These are phyloP conservation scores for Eutrema salsugineum DNA, from an alignment of 441 rosid species.

Conservation along the genomic window DNA sequence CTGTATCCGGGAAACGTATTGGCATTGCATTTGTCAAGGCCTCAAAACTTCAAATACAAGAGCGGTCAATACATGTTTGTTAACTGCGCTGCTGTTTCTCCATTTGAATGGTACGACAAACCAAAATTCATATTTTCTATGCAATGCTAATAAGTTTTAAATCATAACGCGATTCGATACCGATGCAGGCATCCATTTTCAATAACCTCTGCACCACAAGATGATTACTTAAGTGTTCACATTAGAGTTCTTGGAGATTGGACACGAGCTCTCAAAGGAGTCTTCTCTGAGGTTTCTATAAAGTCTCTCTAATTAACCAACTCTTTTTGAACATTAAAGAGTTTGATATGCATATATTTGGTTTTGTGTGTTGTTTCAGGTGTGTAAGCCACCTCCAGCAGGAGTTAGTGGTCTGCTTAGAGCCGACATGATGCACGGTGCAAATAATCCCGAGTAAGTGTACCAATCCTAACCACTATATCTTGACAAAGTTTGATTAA, in stretches of 20 bases:
- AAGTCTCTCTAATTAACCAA: neutral
- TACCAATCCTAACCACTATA: conserved; percentile 4
- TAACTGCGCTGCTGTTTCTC: conserved; percentile 68
- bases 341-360: neutral
- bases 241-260: conserved; percentile 70
- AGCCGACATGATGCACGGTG: conserved; percentile 52
- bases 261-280: conserved; percentile 61
- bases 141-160: neutral
- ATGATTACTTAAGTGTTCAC: conserved; percentile 63
- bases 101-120: conserved; percentile 57
- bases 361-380: conserved; percentile 31
- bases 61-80: conserved; percentile 83
- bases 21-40: conserved; percentile 64
- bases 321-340: neutral
- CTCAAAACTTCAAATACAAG: conserved; percentile 62
- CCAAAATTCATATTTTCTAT: neutral
- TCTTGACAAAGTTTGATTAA: conserved; percentile 11
- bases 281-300: conserved; percentile 55
- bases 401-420: conserved; percentile 68
- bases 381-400: conserved; percentile 47
- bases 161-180: neutral
- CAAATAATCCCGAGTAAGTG: conserved; percentile 45
- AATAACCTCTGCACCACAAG: conserved; percentile 69
- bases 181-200: conserved; percentile 69
- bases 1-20: conserved; percentile 72